A percentile compares a stretch with the other conserved stretches of the same genome.
phyloP scores from a whole-genome alignment of 2,329 filamentous ascomycete species.

The Epichloe sibirici region DNA sequence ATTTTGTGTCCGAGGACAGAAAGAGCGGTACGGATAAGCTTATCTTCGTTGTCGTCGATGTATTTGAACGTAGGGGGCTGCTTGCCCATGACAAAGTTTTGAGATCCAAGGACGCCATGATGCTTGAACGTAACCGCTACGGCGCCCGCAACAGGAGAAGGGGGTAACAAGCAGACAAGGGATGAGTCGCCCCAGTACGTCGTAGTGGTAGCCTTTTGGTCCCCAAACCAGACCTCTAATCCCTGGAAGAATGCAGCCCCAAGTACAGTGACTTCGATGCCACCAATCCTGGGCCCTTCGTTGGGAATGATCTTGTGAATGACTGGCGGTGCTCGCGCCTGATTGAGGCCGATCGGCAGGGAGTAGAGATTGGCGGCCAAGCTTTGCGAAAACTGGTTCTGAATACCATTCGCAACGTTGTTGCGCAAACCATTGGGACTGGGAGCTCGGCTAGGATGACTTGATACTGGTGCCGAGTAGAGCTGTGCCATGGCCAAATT shows the following conservation, averaged over 20 bases:
- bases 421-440: conserved; percentile 50
- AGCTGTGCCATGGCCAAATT: conserved; percentile 50
- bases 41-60: conserved; percentile 56
- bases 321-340: conserved; percentile 37
- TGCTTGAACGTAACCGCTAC: conserved; percentile 60
- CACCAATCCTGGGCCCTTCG: conserved; percentile 71
- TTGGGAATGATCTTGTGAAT: conserved; percentile 77
- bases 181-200: conserved; percentile 72
- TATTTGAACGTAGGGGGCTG: conserved; percentile 56
- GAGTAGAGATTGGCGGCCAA: conserved; percentile 37
- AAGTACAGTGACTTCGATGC: conserved; percentile 76
- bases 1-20: conserved; percentile 52
- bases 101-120: conserved; percentile 29
- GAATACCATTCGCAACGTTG: conserved; percentile 28
- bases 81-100: conserved; percentile 24
- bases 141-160: conserved; percentile 51
- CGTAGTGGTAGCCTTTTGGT: conserved; percentile 51
- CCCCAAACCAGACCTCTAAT: conserved; percentile 76
- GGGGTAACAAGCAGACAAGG: conserved; percentile 68
- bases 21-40: conserved; percentile 56
- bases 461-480: conserved; percentile 60
- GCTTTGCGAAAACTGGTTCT: conserved; percentile 33
- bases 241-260: conserved; percentile 67
- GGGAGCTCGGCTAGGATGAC: conserved; percentile 64
- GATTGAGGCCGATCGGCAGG: conserved; percentile 35